phyloP scores from a whole-genome alignment of 225 moss, liverwort and hornwort species.

The Marchantia paleacea region DNA sequence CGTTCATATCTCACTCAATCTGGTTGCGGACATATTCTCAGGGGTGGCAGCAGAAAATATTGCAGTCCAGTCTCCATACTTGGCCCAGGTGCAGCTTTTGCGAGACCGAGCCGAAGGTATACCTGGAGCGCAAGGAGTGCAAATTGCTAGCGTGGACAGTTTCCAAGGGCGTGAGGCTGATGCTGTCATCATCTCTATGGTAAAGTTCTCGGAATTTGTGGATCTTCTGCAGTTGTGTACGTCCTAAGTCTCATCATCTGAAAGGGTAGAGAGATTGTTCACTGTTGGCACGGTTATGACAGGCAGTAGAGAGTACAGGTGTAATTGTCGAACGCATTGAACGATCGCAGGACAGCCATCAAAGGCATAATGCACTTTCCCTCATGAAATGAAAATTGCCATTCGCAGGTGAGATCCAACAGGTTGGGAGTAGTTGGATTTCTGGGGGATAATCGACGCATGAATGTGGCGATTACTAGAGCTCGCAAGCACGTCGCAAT shows the following conservation, averaged over 20 bases:
- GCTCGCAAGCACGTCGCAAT: constrained; percentile 86
- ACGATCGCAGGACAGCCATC: no score
- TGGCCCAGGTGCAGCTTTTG: constrained; percentile 96
- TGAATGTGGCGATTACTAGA: constrained; percentile 98
- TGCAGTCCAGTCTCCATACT: constrained; percentile 87
- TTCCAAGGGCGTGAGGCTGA: constrained; percentile 98
- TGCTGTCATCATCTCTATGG: constrained; percentile 96
- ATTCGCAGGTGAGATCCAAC: constrained; percentile 80
- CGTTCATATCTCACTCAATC: neutral
- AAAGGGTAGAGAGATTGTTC: no score
- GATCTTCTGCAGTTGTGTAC: no score
- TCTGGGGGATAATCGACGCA: constrained; percentile 82
- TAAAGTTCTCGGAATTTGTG: constrained; percentile 21
- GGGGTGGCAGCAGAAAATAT: constrained; percentile 75
- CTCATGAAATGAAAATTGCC: neutral
- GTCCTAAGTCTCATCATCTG: no score
- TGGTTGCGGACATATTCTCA: constrained; percentile 22
- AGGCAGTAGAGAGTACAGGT: no score
- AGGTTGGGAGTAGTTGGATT: constrained; percentile 90
- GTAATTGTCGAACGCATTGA: no score
- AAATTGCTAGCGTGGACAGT: constrained; percentile 93
- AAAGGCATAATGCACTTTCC: neutral
- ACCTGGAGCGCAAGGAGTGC: constrained; percentile 63
- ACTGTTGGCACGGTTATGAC: no score
- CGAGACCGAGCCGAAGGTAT: constrained; percentile 79